phyloP scores from a whole-genome alignment of 371 early-diverging fungal species.

The Mucor irregularis region DNA sequence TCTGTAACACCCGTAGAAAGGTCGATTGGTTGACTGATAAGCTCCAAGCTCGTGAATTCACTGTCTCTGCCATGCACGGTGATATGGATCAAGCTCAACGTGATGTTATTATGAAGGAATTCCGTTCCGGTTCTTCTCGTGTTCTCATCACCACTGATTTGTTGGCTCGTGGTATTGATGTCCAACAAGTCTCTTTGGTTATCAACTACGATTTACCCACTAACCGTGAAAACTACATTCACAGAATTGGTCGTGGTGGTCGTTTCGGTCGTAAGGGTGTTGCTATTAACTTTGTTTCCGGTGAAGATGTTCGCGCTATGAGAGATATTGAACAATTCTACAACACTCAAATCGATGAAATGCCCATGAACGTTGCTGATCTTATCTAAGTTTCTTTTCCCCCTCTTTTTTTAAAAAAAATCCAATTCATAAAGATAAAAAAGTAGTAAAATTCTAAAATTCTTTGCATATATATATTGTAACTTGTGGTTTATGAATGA shows the following conservation, averaged over 20 bases:
- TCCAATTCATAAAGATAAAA: conserved; percentile 2
- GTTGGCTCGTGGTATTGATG: conserved; percentile 99
- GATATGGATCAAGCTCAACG: conserved; percentile 97
- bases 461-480: background rate
- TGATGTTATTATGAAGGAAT: conserved; percentile 96
- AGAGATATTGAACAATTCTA: conserved; percentile 96
- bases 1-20: conserved; percentile 94
- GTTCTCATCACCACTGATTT: conserved; percentile 99
- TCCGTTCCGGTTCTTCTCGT: conserved; percentile 93
- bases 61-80: conserved; percentile 95
- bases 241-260: conserved; percentile 99
- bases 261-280: conserved; percentile 99
- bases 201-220: conserved; percentile 94
- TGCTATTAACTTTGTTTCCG: conserved; percentile 98
- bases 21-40: conserved; percentile 91
- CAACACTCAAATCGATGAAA: conserved; percentile 95
- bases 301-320: conserved; percentile 92
- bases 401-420: background rate
- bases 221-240: conserved; percentile 97
- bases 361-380: conserved; percentile 91
- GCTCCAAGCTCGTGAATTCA: conserved; percentile 83
- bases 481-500: too few relatives aligned
- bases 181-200: conserved; percentile 99
- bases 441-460: conserved; percentile 3
- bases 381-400: conserved; percentile 54